A percentile compares a stretch with the other conserved stretches of the same genome.
Evolutionary conservation across 2,329 filamentous ascomycete genomes (phyloP).

Genomic region (Neopestalotiopsis sp.): DNA sequence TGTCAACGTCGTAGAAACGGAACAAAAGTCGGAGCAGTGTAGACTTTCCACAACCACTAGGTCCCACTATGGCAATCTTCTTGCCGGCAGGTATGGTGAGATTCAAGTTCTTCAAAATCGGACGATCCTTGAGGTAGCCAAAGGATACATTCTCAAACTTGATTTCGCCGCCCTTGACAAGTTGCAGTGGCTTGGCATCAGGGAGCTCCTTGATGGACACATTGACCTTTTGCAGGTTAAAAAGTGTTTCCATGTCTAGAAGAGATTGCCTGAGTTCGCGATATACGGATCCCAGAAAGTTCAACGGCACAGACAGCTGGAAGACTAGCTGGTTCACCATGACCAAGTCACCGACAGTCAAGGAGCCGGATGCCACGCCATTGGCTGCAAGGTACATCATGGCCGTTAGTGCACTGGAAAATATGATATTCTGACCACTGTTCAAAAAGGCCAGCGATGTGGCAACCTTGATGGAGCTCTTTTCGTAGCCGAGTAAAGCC

Average conservation of each 20-base stretch:
- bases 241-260: slow-evolving; percentile 97
- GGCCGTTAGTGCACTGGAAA: slow-evolving; percentile 87
- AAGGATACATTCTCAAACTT: slow-evolving; percentile 94
- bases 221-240: slow-evolving; percentile 97
- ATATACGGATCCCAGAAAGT: slow-evolving; percentile 98
- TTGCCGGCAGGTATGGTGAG: slow-evolving; percentile 94
- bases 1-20: slow-evolving; percentile 89
- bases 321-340: slow-evolving; percentile 99
- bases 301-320: slow-evolving; percentile 93
- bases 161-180: slow-evolving; percentile 85
- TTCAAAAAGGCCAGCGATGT: slow-evolving; percentile 94
- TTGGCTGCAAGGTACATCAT: slow-evolving; percentile 99
- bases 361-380: slow-evolving; percentile 78
- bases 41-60: slow-evolving; percentile 94
- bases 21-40: slow-evolving; percentile 91
- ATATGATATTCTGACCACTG: slow-evolving; percentile 95
- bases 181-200: slow-evolving; percentile 72
- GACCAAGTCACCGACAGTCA: slow-evolving; percentile 95
- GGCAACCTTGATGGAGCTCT: slow-evolving; percentile 94
- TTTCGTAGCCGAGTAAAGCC: slow-evolving; percentile 85
- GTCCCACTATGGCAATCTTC: slow-evolving; percentile 94
- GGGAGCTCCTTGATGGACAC: slow-evolving; percentile 81
- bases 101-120: slow-evolving; percentile 83
- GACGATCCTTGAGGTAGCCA: slow-evolving; percentile 85
- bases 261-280: slow-evolving; percentile 93